A percentile compares a stretch with the other conserved stretches of the same genome.
Evolutionary conservation across 2,329 filamentous ascomycete genomes (phyloP).

Genomic region (Clarireedia paspali): DNA sequence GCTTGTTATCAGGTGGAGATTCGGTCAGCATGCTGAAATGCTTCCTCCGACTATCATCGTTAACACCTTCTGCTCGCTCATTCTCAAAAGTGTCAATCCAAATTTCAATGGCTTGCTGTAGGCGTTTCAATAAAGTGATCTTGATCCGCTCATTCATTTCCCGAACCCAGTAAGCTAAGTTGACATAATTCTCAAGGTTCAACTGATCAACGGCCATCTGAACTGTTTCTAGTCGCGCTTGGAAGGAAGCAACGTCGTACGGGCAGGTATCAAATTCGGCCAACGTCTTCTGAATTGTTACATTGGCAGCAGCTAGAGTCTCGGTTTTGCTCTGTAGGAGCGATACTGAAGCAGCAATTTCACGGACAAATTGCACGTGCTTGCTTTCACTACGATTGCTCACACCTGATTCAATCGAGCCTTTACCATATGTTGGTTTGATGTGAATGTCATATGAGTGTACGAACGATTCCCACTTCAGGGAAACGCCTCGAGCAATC

Average conservation of each 20-base stretch:
- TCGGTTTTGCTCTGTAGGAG: constrained; percentile 82
- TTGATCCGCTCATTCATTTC: constrained; percentile 84
- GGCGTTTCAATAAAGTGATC: constrained; percentile 65
- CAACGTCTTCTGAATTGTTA: constrained; percentile 73
- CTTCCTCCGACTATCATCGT: constrained; percentile 46
- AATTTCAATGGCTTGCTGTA: constrained; percentile 74
- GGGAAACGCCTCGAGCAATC: constrained; percentile 76
- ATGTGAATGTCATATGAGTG: constrained; percentile 91
- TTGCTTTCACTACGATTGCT: constrained; percentile 69
- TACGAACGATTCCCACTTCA: constrained; percentile 97
- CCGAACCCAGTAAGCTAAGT: constrained; percentile 83
- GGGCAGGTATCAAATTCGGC: constrained; percentile 76
- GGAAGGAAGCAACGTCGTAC: constrained; percentile 75
- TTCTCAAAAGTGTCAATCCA: constrained; percentile 86
- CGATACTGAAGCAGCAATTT: constrained; percentile 82
- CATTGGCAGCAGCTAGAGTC: constrained; percentile 69
- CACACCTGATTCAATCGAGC: constrained; percentile 49
- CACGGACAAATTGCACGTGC: constrained; percentile 92
- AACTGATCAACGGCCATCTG: constrained; percentile 93
- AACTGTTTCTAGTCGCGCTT: constrained; percentile 71
- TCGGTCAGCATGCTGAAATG: constrained; percentile 37
- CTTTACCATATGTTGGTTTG: constrained; percentile 52
- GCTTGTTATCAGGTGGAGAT: constrained; percentile 41
- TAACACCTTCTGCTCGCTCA: constrained; percentile 34
- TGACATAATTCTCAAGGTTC: constrained; percentile 92